Base-by-base conservation (phyloP, 1,284 basidiomycete species). In the Stygiomarasmius scandens region DNA sequence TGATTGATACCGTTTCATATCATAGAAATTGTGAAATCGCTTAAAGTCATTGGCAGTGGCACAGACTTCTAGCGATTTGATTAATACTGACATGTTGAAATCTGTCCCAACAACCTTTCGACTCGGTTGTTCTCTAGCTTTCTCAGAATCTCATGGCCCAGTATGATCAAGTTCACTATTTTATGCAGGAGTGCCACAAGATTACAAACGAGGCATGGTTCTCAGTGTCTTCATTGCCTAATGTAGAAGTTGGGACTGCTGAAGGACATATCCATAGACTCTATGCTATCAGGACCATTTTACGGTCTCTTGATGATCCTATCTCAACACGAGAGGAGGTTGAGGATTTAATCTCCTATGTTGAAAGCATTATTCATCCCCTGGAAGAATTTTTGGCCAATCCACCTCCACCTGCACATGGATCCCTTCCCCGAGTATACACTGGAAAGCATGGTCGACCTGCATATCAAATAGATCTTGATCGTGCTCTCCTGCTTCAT, bases 161-260 rank as follows among this genome's bases (percentile, higher is more conserved):
- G 14, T 12, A 11, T 32, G 48, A 51, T 19, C 36, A n/a, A 25
- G 23, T 52, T 27, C 57, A 58, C 19, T n/a, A 38, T 19, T 60
- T 60, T 46, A 34, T 58, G 19, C n/a, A 23, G 12, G 50, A 60
- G 23, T 12, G 27, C n/a, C 52, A 51, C 23, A 23, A 44, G 22
- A 20, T 60, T 5, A 48, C 44, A 19, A 45, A 22, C 8, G 50
- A 58, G 20, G 55, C 56, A 8, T 41, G 38, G 19, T 58, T 58
- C 46, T 53, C 58, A 19, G 48, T 54, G n/a, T 10, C 22, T 2
- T 49, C 56, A 34, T 36, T 60, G n/a, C 59, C 59, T 14, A 60
- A 60, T 24, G 59, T 43, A 5, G 55, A 58, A 16, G 8, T 41
- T 20, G 25, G 57, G 2, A 50, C 55, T 8, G 55, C 58, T 8